Percentiles rank a stretch among this genome's conserved stretches.
Evolutionary conservation across 2,329 filamentous ascomycete species (phyloP).

Genomic region (Fusarium euwallaceae): DNA sequence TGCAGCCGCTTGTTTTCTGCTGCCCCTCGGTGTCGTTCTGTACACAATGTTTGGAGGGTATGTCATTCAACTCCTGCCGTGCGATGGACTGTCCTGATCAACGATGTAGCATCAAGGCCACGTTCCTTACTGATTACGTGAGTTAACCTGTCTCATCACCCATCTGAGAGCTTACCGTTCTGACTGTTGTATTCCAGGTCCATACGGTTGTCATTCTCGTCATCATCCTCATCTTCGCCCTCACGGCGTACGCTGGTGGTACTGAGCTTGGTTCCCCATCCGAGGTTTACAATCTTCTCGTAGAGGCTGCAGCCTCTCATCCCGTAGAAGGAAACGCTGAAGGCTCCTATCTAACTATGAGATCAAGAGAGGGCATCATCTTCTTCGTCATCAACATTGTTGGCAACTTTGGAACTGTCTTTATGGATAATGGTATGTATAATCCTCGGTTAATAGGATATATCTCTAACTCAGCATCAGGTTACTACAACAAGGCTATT

Average conservation of each 20-base stretch:
- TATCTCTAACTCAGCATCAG: conserved; percentile 45
- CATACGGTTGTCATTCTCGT: conserved; percentile 88
- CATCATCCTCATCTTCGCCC: conserved; percentile 87
- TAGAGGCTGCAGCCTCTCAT: conserved; percentile 75
- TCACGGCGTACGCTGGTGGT: conserved; percentile 84
- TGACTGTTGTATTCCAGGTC: neutral
- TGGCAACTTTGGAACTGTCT: conserved; percentile 87
- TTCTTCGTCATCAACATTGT: conserved; percentile 93
- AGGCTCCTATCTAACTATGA: conserved; percentile 90
- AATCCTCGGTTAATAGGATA: too few relatives aligned
- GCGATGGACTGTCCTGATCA: neutral
- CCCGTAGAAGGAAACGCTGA: conserved; percentile 84
- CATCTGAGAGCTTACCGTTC: neutral
- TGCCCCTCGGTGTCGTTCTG: conserved; percentile 78
- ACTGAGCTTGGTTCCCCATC: conserved; percentile 79
- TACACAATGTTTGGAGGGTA: conserved; percentile 79
- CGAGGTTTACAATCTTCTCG: conserved; percentile 82
- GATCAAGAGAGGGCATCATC: conserved; percentile 76
- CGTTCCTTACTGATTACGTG: conserved; percentile 87
- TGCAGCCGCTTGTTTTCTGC: conserved; percentile 84
- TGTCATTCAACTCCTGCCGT: accelerated
- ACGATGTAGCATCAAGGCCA: conserved; percentile 78
- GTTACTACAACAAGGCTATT: conserved; percentile 95
- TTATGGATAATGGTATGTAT: conserved; percentile 74
- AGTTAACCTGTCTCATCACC: neutral